Evolutionary conservation across 2,329 filamentous ascomycete species (phyloP), one percentile per base, ranked within the genome.

Genomic region (Atkinsonella texensis): DNA sequence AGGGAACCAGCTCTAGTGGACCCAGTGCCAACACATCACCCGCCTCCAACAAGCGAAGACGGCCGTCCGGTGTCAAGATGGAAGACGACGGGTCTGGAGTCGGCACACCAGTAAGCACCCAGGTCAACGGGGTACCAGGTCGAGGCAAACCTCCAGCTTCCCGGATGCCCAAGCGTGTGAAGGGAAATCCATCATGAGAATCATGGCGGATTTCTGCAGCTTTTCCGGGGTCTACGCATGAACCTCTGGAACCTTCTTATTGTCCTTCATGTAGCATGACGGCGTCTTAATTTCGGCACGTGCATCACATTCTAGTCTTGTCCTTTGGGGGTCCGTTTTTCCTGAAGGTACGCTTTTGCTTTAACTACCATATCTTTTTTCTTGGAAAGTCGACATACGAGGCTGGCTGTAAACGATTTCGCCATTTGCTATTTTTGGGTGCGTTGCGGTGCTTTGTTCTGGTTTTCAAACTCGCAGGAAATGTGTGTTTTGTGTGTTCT

Each of bases 21-120:
- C 80, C 80, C 7, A 84, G 80, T 61, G 80, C 81, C 52, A 85
- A 84, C 66, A 85, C 82, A 5, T 82, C 79, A 33, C 80, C 80
- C 40, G 74, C 76, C 23, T 78, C 75, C 35, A 80, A 80, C 57
- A 82, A 82, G 65, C 70, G 78, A 50, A 67, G 79, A 58, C 70
- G 79, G 32, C 74, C 77, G 0, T 81, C 77, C 0, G 73, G 73
- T 4, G 75, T 81, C 18, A 81, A 81, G 67, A 63, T 66, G 4
- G 79, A 81, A 55, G 78, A 81, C 11, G 77, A 80, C 23, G 70
- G 68, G 7, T 67, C 71, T 35, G 70, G 68, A 20, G 74, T 71
- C 4, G 74, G 75, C 3, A 77, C 77, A 6, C 75, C 76, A 1
- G 61, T 49, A n/a, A 60, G 61, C 17, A 64, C 64, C 43, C 75